Conservation (phyloP, 1,284 basidiomycete species). For the Ganoderma lingzhi region DNA sequence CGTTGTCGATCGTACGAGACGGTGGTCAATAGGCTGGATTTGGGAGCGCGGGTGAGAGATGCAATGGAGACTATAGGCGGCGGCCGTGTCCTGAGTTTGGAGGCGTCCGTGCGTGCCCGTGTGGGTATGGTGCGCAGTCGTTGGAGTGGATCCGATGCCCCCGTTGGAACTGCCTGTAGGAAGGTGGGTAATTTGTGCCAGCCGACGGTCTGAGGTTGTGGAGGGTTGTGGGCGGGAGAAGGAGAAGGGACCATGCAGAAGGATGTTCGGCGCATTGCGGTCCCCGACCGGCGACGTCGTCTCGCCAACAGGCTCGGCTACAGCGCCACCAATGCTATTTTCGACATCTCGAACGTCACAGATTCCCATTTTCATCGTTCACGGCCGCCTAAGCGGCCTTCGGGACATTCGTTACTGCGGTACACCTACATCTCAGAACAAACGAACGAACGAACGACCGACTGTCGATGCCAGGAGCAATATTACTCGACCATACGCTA, state of each 20-base stretch:
- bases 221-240: too few relatives aligned
- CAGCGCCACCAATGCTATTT: background rate
- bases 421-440: constrained; percentile 26
- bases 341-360: background rate
- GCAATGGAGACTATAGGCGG: constrained; percentile 1
- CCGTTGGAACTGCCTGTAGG: background rate
- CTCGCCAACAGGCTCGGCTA: background rate
- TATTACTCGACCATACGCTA: constrained; percentile 33
- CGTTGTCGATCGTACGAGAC: constrained; percentile 4
- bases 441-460: constrained; percentile 17
- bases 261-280: background rate
- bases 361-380: background rate
- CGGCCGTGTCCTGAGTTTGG: constrained; percentile 10
- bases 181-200: background rate
- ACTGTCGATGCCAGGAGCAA: constrained; percentile 8
- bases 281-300: background rate
- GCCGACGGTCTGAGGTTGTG: too few relatives aligned
- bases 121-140: background rate
- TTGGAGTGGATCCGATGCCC: background rate
- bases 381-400: too few relatives aligned
- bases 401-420: constrained; percentile 17
- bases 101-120: background rate
- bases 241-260: background rate
- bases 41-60: background rate
- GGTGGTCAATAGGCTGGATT: background rate